Base-by-base conservation (phyloP, 768 basidiomycete species). In the Boletus insuetus region DNA sequence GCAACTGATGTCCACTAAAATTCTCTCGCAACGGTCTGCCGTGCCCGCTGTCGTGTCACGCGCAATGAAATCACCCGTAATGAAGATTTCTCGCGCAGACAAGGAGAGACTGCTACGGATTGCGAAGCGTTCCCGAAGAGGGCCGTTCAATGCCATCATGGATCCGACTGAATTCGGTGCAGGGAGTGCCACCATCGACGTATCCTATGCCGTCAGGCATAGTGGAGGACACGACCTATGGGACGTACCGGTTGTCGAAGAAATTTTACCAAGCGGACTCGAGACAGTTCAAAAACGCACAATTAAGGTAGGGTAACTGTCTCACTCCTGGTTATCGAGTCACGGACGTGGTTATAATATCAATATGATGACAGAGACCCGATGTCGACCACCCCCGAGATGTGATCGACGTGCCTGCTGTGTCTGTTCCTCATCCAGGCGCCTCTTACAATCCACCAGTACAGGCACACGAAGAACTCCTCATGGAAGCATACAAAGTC, bases 371-470 rank as follows among this genome's bases (percentile, higher is more conserved):
- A 22, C 54, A 87, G 84, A 73, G 80, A 41, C 86, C 86, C 7
- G 61, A 73, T 0, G 68, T 75, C 4, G 65, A 67, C 11, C 76
- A 80, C 51, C 78, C 79, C 0, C 79, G 81, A 39, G 64, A 81
- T 20, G 53, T 69, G 20, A 91, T 91, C 55, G 76, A 80, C 10
- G 59, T 88, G 0, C 82, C 87, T 1, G 87, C 91, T 1, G 81
- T 93, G 1, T 62, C 75, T 1, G 73, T 84, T 4, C 94, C 94
- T 0, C 90, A 91, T 60, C 83, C 83, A 32, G 94, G 94, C 19
- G 81, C 87, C 4, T 94, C 92, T 17, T 98, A 98, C 68, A 97
- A 97, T 67, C 94, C 94, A 0, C 83, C 85, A 0, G 82, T 80
- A 1, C 77, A 81, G 4, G 83, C 86, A 0, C 90, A 96, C 61